phyloP scores from a whole-genome alignment of 805 yeast species.

The Brettanomyces custersianus region DNA sequence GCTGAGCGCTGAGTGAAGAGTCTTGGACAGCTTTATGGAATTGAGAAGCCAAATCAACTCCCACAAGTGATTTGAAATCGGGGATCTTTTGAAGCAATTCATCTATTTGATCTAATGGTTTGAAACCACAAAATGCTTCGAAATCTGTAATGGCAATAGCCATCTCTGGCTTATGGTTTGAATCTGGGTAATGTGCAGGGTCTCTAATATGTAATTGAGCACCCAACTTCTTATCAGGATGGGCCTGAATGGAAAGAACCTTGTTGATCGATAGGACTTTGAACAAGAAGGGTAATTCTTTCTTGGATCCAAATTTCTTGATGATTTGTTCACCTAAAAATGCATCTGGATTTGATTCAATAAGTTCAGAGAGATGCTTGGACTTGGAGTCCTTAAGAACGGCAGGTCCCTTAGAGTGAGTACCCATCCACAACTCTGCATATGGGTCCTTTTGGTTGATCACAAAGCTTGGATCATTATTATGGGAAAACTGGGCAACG shows the following conservation, averaged over 20 bases:
- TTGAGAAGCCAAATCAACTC: constrained; percentile 44
- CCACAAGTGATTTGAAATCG: constrained; percentile 66
- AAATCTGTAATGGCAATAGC: constrained; percentile 93
- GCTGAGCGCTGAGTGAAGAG: constrained; percentile 5
- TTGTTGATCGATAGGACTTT: constrained; percentile 90
- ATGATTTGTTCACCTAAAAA: constrained; percentile 53
- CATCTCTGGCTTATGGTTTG: constrained; percentile 99
- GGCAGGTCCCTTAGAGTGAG: constrained; percentile 90
- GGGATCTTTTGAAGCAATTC: constrained; percentile 62
- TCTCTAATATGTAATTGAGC: constrained; percentile 67
- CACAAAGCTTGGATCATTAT: constrained; percentile 50
- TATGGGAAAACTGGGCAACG: constrained; percentile 80
- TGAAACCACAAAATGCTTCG: constrained; percentile 97
- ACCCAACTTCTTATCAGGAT: constrained; percentile 87
- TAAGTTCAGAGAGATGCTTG: constrained; percentile 59
- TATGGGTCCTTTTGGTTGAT: constrained; percentile 77
- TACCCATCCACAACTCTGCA: constrained; percentile 99
- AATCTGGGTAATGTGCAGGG: constrained; percentile 94
- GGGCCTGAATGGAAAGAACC: constrained; percentile 94
- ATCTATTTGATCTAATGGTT: constrained; percentile 76
- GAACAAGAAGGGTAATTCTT: constrained; percentile 84
- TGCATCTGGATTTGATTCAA: constrained; percentile 47
- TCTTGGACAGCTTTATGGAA: constrained; percentile 52
- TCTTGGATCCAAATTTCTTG: constrained; percentile 44
- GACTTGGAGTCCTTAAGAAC: constrained; percentile 34